Percentiles rank a stretch among this genome's conserved stretches.
Evolutionary conservation across 768 basidiomycete genomes (phyloP).

Genomic region (Boletus coccyginus): DNA sequence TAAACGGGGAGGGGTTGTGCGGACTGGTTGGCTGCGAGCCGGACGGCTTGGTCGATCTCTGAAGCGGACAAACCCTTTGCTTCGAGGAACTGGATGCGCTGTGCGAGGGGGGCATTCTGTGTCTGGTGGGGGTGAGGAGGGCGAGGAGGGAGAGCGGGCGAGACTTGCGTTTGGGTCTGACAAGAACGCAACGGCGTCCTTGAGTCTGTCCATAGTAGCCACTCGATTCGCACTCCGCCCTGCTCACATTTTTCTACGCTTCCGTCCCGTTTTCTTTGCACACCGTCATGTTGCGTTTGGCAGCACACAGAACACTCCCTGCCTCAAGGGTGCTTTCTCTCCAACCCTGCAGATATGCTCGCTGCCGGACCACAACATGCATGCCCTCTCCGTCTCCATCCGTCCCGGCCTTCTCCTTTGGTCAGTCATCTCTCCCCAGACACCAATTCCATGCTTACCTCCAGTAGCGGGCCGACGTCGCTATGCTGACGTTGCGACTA

Average conservation of each 20-base stretch:
- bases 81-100: slow-evolving; percentile 92
- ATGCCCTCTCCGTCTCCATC: neutral
- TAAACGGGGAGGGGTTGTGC: slow-evolving; percentile 34
- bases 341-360: slow-evolving; percentile 8
- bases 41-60: slow-evolving; percentile 86
- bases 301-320: slow-evolving; percentile 18
- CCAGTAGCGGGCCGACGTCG: slow-evolving; percentile 40
- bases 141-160: neutral
- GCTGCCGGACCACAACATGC: slow-evolving; percentile 16
- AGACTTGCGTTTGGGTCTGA: slow-evolving; percentile 71
- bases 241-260: neutral
- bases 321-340: neutral
- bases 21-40: slow-evolving; percentile 46
- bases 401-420: slow-evolving; percentile 3
- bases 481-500: slow-evolving; percentile 64
- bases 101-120: slow-evolving; percentile 72
- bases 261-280: neutral
- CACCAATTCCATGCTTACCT: neutral
- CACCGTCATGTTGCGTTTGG: slow-evolving; percentile 32
- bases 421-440: neutral
- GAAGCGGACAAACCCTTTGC: slow-evolving; percentile 81
- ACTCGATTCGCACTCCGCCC: slow-evolving; percentile 29
- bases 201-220: slow-evolving; percentile 54
- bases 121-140: slow-evolving; percentile 44
- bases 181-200: slow-evolving; percentile 82